Evolutionary conservation across 2,329 filamentous ascomycete genomes (phyloP).

Genomic region (Xenosphaeropsis pyriputrescens): DNA sequence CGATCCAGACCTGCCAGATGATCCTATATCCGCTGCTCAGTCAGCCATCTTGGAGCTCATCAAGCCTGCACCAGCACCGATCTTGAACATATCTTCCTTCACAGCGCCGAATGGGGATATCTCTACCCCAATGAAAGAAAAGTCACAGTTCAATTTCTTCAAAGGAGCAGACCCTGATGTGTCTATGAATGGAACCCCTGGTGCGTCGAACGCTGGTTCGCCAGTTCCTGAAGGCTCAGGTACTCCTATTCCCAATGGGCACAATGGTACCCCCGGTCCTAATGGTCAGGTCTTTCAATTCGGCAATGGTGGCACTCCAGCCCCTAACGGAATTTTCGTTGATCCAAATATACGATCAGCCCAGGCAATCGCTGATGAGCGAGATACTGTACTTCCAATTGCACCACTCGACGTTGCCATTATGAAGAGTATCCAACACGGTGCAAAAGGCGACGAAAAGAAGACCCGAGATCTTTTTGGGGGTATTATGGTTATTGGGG

Average conservation of each 20-base stretch:
- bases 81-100: conserved; percentile 20
- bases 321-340: conserved; percentile 32
- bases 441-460: conserved; percentile 78
- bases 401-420: conserved; percentile 83
- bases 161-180: conserved; percentile 42
- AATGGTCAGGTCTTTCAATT: conserved; percentile 7
- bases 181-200: conserved; percentile 54
- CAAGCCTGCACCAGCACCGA: conserved; percentile 38
- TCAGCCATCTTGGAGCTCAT: conserved; percentile 45
- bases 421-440: conserved; percentile 76
- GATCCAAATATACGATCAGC: conserved; percentile 22
- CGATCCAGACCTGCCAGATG: conserved; percentile 74
- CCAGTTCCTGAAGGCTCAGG: conserved; percentile 65
- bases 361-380: conserved; percentile 42
- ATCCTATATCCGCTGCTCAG: conserved; percentile 77
- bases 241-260: conserved; percentile 41
- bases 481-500: conserved; percentile 81
- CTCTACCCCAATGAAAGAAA: conserved; percentile 47
- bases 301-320: conserved; percentile 31
- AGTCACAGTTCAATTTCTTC: conserved; percentile 56
- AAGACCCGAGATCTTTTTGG: conserved; percentile 82
- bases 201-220: conserved; percentile 66
- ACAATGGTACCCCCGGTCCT: conserved; percentile 15
- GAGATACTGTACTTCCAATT: conserved; percentile 68
- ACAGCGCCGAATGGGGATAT: conserved; percentile 25